A percentile compares a stretch with the other conserved stretches of the same genome.
phyloP scores from a whole-genome alignment of 208 protist genomes.

The Acanthamoeba lugdunensis region DNA sequence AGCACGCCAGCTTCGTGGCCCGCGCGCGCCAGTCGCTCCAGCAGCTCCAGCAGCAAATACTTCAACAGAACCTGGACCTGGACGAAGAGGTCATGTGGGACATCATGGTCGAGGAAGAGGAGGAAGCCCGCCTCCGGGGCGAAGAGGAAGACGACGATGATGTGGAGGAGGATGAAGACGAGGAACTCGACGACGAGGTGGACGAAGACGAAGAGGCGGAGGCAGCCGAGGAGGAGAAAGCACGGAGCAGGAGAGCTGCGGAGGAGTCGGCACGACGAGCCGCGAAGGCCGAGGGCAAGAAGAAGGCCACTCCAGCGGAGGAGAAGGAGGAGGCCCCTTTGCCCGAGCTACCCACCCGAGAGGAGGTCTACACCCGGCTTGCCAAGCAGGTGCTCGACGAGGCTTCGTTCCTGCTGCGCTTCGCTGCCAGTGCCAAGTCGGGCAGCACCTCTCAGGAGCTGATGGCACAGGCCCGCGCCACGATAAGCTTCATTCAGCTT shows the following conservation, averaged over 20 bases:
- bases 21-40: conserved; percentile 18
- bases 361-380: conserved; percentile 34
- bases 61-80: background rate
- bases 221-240: background rate
- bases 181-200: background rate
- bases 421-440: background rate
- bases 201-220: conserved; percentile 38
- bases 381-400: conserved; percentile 18
- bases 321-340: background rate
- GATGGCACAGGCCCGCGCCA: background rate
- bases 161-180: background rate
- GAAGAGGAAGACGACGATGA: conserved; percentile 22
- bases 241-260: background rate
- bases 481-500: conserved; percentile 37
- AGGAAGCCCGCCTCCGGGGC: conserved; percentile 2
- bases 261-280: background rate
- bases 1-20: background rate
- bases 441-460: background rate
- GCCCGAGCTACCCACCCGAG: conserved; percentile 5
- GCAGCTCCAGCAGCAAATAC: conserved; percentile 7
- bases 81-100: conserved; percentile 60
- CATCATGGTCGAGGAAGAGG: conserved; percentile 56
- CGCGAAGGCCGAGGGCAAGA: conserved; percentile 6
- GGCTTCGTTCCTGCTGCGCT: conserved; percentile 14
- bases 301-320: background rate